These are phyloP conservation scores for Pseudogymnoascus sp. DNA, from an alignment of 2,329 filamentous ascomycete species.

Conservation along the genomic window DNA sequence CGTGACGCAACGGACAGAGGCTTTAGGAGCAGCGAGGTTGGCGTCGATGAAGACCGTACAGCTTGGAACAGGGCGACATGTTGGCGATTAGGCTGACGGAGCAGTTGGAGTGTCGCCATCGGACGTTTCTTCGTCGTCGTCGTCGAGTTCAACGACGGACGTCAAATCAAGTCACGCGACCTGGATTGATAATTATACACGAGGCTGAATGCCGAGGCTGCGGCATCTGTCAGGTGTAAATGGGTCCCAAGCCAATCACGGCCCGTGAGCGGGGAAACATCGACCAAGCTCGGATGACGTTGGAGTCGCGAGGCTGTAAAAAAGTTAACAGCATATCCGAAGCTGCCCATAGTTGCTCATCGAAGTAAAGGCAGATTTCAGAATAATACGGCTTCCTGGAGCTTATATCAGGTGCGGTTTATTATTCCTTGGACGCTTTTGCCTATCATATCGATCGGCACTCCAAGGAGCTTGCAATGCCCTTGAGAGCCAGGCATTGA, in stretches of 20 bases:
- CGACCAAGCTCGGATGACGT: not conserved
- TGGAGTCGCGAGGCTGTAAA: conserved; percentile 2
- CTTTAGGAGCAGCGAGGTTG: conserved; percentile 1
- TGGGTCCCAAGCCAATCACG: not conserved
- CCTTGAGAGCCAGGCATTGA: not conserved
- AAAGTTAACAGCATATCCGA: not conserved
- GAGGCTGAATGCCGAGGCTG: conserved; percentile 7
- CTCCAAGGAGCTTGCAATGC: not conserved
- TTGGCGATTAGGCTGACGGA: conserved; percentile 6
- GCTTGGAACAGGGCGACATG: not conserved
- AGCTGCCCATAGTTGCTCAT: not conserved
- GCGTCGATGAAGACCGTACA: not conserved
- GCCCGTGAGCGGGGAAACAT: not conserved
- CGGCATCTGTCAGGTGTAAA: not conserved
- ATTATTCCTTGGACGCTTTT: not conserved
- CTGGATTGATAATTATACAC: conserved; percentile 1
- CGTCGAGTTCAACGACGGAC: conserved; percentile 2
- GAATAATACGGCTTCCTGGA: not conserved
- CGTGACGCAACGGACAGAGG: not conserved
- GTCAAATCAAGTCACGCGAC: conserved; percentile 5
- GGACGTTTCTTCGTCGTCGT: not conserved
- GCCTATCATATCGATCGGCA: not conserved
- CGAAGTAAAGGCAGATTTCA: not conserved
- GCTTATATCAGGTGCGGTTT: not conserved
- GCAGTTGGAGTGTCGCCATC: conserved; percentile 7